phyloP scores from a whole-genome alignment of 176 grass and related monocot genomes.

The Bromus sterilis region DNA sequence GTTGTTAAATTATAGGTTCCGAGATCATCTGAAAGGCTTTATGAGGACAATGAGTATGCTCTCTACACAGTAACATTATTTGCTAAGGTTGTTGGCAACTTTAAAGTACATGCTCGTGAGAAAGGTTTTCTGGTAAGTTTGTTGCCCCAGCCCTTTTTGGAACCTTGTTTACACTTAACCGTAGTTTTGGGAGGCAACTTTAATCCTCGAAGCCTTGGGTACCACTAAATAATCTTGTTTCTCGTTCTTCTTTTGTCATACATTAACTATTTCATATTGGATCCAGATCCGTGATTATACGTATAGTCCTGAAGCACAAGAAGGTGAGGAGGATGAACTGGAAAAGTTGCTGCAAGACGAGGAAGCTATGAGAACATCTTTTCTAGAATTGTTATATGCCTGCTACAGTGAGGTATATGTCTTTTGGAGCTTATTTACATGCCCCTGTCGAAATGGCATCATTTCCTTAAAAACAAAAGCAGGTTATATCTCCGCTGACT shows the following conservation, averaged over 20 bases:
- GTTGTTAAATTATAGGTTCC: slow-evolving; percentile 57
- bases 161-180: not conserved
- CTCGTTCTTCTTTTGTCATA: not conserved
- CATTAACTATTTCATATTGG: not conserved
- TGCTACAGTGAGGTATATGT: slow-evolving; percentile 88
- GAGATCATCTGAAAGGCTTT: slow-evolving; percentile 67
- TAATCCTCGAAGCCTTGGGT: not conserved
- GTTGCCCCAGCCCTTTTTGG: not conserved
- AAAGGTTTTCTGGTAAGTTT: slow-evolving; percentile 77
- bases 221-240: not conserved
- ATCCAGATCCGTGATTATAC: slow-evolving; percentile 72
- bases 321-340: slow-evolving; percentile 63
- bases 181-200: not conserved
- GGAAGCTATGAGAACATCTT: slow-evolving; percentile 59
- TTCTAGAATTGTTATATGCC: slow-evolving; percentile 92
- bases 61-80: slow-evolving; percentile 93
- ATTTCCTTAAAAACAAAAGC: not conserved
- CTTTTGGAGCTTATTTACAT: not conserved
- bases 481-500: not conserved
- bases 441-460: not conserved
- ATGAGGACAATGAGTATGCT: slow-evolving; percentile 86
- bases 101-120: slow-evolving; percentile 61
- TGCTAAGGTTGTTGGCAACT: slow-evolving; percentile 77
- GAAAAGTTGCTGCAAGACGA: slow-evolving; percentile 81
- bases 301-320: slow-evolving; percentile 74